Conservation (phyloP, 257 asterid genomes). For the Linderniella brevidens region DNA sequence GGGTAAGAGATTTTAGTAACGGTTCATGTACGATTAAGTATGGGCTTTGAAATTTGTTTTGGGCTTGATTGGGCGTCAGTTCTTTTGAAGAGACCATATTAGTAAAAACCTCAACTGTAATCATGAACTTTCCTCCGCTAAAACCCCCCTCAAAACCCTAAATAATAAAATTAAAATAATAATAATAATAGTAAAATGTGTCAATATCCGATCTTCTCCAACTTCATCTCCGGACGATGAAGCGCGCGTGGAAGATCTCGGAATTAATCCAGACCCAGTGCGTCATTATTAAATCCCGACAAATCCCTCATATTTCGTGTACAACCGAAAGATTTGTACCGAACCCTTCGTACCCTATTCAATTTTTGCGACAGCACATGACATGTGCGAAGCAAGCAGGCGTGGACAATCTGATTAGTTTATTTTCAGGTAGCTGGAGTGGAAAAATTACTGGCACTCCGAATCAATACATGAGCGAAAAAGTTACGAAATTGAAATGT, state of each 20-base stretch:
- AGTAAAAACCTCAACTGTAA: no score
- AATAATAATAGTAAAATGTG: no score
- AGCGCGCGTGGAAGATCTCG: slow-evolving; percentile 17
- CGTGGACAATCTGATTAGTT: slow-evolving; percentile 9
- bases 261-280: slow-evolving; percentile 2
- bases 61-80: no score
- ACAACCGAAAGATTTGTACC: slow-evolving; percentile 7
- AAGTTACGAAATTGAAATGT: slow-evolving; percentile 31
- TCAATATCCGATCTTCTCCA: neutral
- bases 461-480: slow-evolving; percentile 11
- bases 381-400: slow-evolving; percentile 10
- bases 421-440: slow-evolving; percentile 18
- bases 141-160: slow-evolving; percentile 26
- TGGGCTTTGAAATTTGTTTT: no score
- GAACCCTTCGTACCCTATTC: slow-evolving; percentile 13
- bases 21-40: no score
- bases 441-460: slow-evolving; percentile 8
- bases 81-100: no score
- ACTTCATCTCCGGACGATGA: slow-evolving; percentile 18
- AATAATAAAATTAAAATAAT: neutral
- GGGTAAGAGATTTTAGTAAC: no score
- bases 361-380: slow-evolving; percentile 16
- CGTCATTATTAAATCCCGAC: slow-evolving; percentile 8
- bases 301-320: slow-evolving; percentile 7
- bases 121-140: no score